Evolutionary conservation across 352 stramenopile species (phyloP).

Genomic region (Pythium monospermum): DNA sequence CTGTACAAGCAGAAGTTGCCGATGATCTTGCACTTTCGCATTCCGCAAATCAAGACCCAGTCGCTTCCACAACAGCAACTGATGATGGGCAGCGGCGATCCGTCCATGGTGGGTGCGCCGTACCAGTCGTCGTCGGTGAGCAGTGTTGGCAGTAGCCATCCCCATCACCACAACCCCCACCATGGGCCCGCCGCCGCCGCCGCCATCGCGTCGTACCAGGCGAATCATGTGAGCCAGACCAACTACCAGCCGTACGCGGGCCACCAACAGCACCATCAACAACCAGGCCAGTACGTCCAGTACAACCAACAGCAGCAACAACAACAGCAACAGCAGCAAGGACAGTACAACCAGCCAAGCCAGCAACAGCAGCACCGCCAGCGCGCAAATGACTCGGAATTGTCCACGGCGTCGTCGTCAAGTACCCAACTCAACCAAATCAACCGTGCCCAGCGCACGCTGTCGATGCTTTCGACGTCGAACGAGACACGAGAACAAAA

Average conservation of each 20-base stretch:
- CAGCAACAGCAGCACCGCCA: not conserved
- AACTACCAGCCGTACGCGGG: too few relatives aligned
- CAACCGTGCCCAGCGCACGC: constrained; percentile 1
- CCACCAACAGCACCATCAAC: constrained; percentile 3
- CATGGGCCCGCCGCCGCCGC: constrained; percentile 2
- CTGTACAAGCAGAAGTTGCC: constrained; percentile 75
- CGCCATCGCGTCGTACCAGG: not conserved
- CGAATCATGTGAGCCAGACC: not conserved
- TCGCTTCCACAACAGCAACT: too few relatives aligned
- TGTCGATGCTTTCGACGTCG: constrained; percentile 23
- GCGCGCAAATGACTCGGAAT: not conserved
- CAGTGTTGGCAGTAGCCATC: constrained; percentile 1
- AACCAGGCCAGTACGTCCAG: constrained; percentile 18
- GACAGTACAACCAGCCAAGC: constrained; percentile 9
- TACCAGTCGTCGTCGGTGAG: too few relatives aligned
- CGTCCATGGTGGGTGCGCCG: not conserved
- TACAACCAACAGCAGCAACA: constrained; percentile 13
- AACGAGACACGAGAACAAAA: constrained; percentile 33
- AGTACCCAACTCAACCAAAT: not conserved
- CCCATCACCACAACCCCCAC: not conserved
- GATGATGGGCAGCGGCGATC: too few relatives aligned
- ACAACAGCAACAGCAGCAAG: constrained; percentile 1
- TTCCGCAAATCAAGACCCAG: constrained; percentile 28
- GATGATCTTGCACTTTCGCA: constrained; percentile 74
- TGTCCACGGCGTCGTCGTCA: not conserved